Base-by-base conservation (phyloP, 1,284 basidiomycete genomes). In the Fomitopsis schrenkii region DNA sequence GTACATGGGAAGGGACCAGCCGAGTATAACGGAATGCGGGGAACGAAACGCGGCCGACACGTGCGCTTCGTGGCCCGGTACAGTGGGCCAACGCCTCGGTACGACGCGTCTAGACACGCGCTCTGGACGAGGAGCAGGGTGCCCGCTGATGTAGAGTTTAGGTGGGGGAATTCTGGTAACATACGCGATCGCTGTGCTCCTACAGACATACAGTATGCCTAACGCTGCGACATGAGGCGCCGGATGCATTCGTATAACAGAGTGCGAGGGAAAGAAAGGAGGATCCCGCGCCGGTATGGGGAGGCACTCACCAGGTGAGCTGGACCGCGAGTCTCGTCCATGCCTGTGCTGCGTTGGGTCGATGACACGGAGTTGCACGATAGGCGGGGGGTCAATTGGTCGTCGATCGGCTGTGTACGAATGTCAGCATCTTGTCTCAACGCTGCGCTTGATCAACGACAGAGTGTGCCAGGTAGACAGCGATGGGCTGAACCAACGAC, bases 311-410 rank as follows among this genome's bases (percentile, higher is more conserved):
- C 71, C 71, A 35, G 72, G 72, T 0, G 72, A 72, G 52, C 71
- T 72, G 0, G 70, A 65, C n/a, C 71, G 63, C 8, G 68, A 69
- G 35, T 67, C 64, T 55, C 63, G 63, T 30, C 66, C 62, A 50
- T 66, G 65, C 41, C 67, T 68, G 41, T 76, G 79, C 44, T 80
- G 76, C n/a, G 83, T 74, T 8, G 83, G 86, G 74, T 93, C 91
- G 67, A 93, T 83, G 60, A 98, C 93, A 58, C 91, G 88, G 7
- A 98, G 85, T 75, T 97, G 94, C n/a, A 98, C 88, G 73, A 98
- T 96, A 14, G 96, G 96, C 0, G 95, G 94, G 0, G 97, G 96
- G 79, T 98, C 95, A 71, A 98, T 94, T 2, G 96, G 95, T 35
- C 96, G 83, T 42, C 95, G 84, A 79, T 98, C 93, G 62, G 94